Conservation (phyloP, 2,329 filamentous ascomycete species). For the Phoma sp. region DNA sequence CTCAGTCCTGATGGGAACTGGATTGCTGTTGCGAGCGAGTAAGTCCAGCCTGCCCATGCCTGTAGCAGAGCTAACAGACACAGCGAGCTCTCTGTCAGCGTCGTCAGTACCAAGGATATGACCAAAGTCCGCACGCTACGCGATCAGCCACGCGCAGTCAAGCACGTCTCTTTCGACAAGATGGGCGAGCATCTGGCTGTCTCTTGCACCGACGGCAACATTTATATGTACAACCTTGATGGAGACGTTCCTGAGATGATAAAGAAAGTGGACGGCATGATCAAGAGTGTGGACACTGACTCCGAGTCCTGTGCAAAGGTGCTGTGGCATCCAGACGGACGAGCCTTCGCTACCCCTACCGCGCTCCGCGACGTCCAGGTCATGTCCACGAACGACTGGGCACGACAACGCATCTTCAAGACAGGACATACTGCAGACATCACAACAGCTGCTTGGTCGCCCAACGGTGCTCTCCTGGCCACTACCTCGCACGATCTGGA, state of each 20-base stretch:
- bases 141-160: conserved; percentile 85
- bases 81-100: conserved; percentile 84
- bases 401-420: conserved; percentile 79
- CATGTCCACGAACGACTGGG: conserved; percentile 88
- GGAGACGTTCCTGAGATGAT: conserved; percentile 81
- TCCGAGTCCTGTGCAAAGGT: conserved; percentile 75
- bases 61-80: conserved; percentile 26
- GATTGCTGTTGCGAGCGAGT: conserved; percentile 96
- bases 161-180: conserved; percentile 87
- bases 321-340: conserved; percentile 92
- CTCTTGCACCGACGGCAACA: conserved; percentile 84
- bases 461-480: conserved; percentile 87
- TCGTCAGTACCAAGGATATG: conserved; percentile 83
- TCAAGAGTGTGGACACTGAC: conserved; percentile 77
- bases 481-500: conserved; percentile 65
- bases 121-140: conserved; percentile 76
- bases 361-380: conserved; percentile 79
- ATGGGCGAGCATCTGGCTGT: conserved; percentile 76
- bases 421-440: conserved; percentile 83
- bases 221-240: conserved; percentile 88
- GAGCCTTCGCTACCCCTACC: conserved; percentile 86
- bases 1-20: conserved; percentile 82
- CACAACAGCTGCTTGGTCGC: conserved; percentile 89
- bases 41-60: conserved; percentile 36
- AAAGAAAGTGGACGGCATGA: conserved; percentile 83